Evolutionary conservation across 1,284 basidiomycete genomes (phyloP), one percentile per base, ranked within the genome.

Genomic region (Mycosarcoma mackinlayi): DNA sequence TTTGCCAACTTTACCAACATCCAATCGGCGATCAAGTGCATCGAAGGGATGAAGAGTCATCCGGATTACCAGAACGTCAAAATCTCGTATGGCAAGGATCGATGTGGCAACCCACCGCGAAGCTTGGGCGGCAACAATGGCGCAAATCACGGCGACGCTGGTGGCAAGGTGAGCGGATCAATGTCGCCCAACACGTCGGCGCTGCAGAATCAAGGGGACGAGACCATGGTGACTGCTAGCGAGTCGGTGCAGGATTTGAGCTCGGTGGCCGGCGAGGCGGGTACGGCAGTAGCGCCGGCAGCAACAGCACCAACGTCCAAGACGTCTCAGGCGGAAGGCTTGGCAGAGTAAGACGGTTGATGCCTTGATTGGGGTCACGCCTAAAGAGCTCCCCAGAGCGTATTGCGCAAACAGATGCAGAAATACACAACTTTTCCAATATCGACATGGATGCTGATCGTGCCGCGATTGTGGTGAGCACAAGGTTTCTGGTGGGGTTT

Each of bases 1-100:
- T 82, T 82, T 56, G 78, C 80, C 67, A 82, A 82, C 64, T 82
- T 82, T 42, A 73, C 73, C 67, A 81, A 80, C 52, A 82, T 82
- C 39, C 79, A 81, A 49, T 80, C 79, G 27, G 79, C 80, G 19
- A 82, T 82, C 61, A 81, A 82, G 55, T 80, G 79, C 33, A 81
- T 81, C 45, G 80, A 82, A 53, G 79, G 75, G 6, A 80, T 82
- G 71, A 82, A 81, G 73, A 73, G 72, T 37, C 78, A 81, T 45
- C 55, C 69, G 3, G 80, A 82, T 57, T 82, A 82, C 46, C 67
- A 73, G 53, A 72, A 60, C 25, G 71, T 76, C 51, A 79, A 80
- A 61, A 78, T 82, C 37, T 70, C 75, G 30, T 79, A 77, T 45
- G 80, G 80, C 35, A 82, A 82, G 54, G 80, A 82, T 58, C 70